Base-by-base conservation (phyloP, 2,329 filamentous ascomycete genomes). In the Rhytidhysteron rufulum region DNA sequence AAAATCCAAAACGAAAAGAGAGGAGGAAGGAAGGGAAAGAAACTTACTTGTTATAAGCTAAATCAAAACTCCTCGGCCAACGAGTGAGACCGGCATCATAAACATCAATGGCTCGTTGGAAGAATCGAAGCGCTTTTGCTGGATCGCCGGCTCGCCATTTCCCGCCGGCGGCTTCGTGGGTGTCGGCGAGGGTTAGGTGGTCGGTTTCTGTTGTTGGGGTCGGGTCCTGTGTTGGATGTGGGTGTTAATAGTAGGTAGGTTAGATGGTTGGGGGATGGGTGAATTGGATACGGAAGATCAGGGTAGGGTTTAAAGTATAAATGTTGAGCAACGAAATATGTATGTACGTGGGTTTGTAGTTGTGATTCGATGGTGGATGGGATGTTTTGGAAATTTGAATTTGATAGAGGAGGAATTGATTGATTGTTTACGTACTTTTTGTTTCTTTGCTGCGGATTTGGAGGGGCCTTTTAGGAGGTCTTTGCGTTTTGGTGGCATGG, bases 71-170 rank as follows among this genome's bases (percentile, higher is more conserved):
- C 8, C 59, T 55, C 2, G 83, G 80, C 55, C 79, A 81, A 44
- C 71, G 78, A 35, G 68, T 66, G 22, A 88, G 57, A 10, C 81
- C 85, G 39, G 78, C 73, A 46, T 80, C 75, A 54, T 88, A 88
- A 32, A 74, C 72, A 37, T 84, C 75, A 38, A 86, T 75, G 10
- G 85, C 84, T 45, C 82, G 71, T 48, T 80, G 72, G 55, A 79
- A 81, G 50, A 80, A 80, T 34, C 80, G 70, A 47, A 74, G 71
- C 4, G 78, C 76, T 53, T 87, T 88, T 35, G 72, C 77, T 16
- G 80, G 75, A 58, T 88, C 84, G 17, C 84, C 85, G 27, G 77
- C 82, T 36, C 83, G 74, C 80, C 83, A 86, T 73, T 88, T 88
- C 46, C 84, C 82, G 5, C 82, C 84, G 4, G 80, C 80, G 61